Percentiles rank a stretch among this genome's conserved stretches.
Conservation (phyloP, 768 basidiomycete species). For the Ramaria rubella region DNA sequence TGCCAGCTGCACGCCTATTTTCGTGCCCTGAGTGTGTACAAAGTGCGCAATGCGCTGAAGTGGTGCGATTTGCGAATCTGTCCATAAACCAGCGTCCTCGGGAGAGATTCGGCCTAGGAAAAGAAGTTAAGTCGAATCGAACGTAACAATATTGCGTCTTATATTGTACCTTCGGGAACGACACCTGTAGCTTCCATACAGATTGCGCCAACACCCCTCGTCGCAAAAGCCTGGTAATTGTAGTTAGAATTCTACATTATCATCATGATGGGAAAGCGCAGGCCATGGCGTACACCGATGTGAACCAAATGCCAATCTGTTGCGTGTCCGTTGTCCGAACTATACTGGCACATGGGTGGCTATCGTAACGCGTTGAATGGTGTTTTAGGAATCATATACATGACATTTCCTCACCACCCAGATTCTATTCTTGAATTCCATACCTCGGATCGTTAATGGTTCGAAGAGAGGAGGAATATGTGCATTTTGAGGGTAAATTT, state of each 20-base stretch:
- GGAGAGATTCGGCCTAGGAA: constrained; percentile 55
- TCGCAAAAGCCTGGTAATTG: constrained; percentile 49
- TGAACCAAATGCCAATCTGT: constrained; percentile 85
- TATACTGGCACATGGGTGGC: constrained; percentile 84
- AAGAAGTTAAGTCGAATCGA: background rate
- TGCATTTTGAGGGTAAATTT: constrained; percentile 41
- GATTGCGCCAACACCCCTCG: constrained; percentile 64
- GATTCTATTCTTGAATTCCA: constrained; percentile 69
- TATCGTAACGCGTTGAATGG: constrained; percentile 18
- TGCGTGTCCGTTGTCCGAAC: constrained; percentile 62
- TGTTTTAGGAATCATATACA: background rate
- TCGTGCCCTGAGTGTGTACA: constrained; percentile 58
- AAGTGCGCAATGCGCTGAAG: constrained; percentile 70
- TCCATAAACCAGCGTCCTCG: constrained; percentile 70
- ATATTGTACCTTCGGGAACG: constrained; percentile 48
- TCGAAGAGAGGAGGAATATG: constrained; percentile 55
- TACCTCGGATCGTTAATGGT: constrained; percentile 52
- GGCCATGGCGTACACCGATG: constrained; percentile 42
- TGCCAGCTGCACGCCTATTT: constrained; percentile 73
- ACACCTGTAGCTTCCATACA: constrained; percentile 71
- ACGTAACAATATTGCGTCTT: background rate
- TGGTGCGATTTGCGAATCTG: constrained; percentile 65
- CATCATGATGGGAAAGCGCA: background rate
- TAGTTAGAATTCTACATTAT: background rate
- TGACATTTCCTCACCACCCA: constrained; percentile 43